Percentiles rank a stretch among this genome's conserved stretches.
phyloP scores from a whole-genome alignment of 2,329 filamentous ascomycete species.

The Hymenoscyphus infarciens region DNA sequence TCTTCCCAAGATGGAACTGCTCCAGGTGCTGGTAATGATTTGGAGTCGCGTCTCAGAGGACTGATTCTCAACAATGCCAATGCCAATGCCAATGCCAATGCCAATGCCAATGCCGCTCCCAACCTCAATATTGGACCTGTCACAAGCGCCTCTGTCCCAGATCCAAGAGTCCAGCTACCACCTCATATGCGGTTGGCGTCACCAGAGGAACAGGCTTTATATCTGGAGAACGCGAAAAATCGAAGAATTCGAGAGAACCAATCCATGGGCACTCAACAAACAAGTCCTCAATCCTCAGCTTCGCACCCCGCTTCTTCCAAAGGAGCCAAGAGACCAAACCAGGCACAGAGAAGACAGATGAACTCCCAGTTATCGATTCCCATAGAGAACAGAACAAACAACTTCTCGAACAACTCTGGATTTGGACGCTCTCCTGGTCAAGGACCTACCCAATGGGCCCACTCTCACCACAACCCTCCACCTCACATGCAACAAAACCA shows the following conservation, averaged over 20 bases:
- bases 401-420: slow-evolving; percentile 34
- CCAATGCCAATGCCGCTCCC: slow-evolving; percentile 39
- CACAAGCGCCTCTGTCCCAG: slow-evolving; percentile 11
- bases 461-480: slow-evolving; percentile 25
- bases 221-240: slow-evolving; percentile 16
- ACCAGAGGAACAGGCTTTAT: slow-evolving; percentile 23
- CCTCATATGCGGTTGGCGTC: slow-evolving; percentile 26
- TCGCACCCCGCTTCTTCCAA: slow-evolving; percentile 1
- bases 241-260: not conserved
- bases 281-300: slow-evolving; percentile 23
- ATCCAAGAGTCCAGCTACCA: slow-evolving; percentile 12
- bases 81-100: slow-evolving; percentile 25
- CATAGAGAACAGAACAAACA: slow-evolving; percentile 44
- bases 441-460: slow-evolving; percentile 32
- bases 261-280: not conserved
- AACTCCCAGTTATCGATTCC: slow-evolving; percentile 55
- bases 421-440: slow-evolving; percentile 14
- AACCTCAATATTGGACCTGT: slow-evolving; percentile 5
- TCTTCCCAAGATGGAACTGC: slow-evolving; percentile 13
- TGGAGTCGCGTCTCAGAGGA: slow-evolving; percentile 56
- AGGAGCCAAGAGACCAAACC: slow-evolving; percentile 51
- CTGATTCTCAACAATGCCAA: slow-evolving; percentile 55
- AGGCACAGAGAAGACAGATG: slow-evolving; percentile 62
- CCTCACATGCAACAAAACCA: slow-evolving; percentile 20
- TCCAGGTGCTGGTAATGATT: slow-evolving; percentile 21